Evolutionary conservation across 2,329 filamentous ascomycete genomes (phyloP), one percentile per base, ranked within the genome.

Genomic region (Paraphaeosphaeria sporulosa): DNA sequence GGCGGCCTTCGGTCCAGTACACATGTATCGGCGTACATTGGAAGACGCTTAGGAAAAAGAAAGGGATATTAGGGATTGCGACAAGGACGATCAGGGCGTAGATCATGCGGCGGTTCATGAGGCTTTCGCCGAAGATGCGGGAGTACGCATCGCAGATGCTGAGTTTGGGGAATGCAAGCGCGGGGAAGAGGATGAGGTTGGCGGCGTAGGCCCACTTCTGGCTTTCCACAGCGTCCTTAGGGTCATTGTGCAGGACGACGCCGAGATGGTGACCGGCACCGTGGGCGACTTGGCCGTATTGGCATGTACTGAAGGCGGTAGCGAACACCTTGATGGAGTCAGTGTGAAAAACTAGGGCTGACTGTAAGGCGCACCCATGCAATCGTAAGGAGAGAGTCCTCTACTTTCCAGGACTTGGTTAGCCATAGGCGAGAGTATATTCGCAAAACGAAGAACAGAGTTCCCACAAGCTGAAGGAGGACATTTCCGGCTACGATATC

Each of bases 61-160:
- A 64, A 7, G 65, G 61, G 15, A 71, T 44, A n/a, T 61, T 61
- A 8, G 57, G 38, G 6, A 68, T 46, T 4, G 62, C 23, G 4
- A 67, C 40, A 23, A 66, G 38, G 32, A 64, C 48, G 19, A 65
- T 55, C 3, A 64, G 27, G 27, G 21, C 58, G 36, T 59, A 61
- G n/a, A 70, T 70, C 50, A 70, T 57, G 8, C 46, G 58, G 5
- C 65, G 65, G 10, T 66, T 61, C 4, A 50, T 52, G 13, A 47
- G 55, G 50, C 68, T 61, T 8, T 53, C 38, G 57, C 64, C 64
- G 56, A 71, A 71, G 17, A 71, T 64, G 27, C 68, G 68, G 12
- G 68, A 58, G 49, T 71, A 71, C 7, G 59, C 59, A 13, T 63
- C 57, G 32, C 68, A 69, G 23, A 71, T 70, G 55, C 68, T 71